phyloP scores from a whole-genome alignment of 768 basidiomycete species.

The Gloeostereum incarnatum region DNA sequence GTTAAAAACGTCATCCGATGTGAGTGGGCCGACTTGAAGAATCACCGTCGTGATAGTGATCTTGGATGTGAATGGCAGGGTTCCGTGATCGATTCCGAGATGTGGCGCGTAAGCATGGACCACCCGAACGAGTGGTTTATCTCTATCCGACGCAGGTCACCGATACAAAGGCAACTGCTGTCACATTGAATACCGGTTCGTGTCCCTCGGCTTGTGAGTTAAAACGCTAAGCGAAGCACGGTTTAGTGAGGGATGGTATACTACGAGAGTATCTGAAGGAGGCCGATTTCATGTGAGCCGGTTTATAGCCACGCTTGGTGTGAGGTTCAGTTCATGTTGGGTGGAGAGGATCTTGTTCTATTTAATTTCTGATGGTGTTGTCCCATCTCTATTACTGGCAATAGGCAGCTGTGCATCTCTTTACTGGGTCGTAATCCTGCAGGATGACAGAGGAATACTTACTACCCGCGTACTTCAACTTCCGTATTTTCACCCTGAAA shows the following conservation, averaged over 20 bases:
- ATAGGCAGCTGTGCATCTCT: too few relatives aligned
- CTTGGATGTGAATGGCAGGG: conserved; percentile 13
- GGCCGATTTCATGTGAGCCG: conserved; percentile 36
- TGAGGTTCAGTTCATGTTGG: too few relatives aligned
- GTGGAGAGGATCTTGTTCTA: too few relatives aligned
- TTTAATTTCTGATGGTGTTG: too few relatives aligned
- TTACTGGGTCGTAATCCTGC: too few relatives aligned
- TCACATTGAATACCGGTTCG: conserved; percentile 41
- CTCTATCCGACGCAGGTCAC: conserved; percentile 53
- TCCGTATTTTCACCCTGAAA: too few relatives aligned
- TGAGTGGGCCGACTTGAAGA: conserved; percentile 18
- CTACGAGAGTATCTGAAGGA: conserved; percentile 38
- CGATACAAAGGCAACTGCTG: conserved; percentile 46
- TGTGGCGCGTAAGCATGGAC: conserved; percentile 33
- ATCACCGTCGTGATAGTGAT: neutral
- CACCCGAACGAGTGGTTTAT: conserved; percentile 41
- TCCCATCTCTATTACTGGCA: too few relatives aligned
- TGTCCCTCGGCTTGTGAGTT: conserved; percentile 1
- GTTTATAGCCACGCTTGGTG: too few relatives aligned
- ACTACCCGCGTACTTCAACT: too few relatives aligned
- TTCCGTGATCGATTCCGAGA: conserved; percentile 45
- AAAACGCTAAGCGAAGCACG: neutral
- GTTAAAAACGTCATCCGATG: conserved; percentile 43
- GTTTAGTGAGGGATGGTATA: conserved; percentile 43
- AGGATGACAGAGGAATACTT: too few relatives aligned